Evolutionary conservation across 139 green algal genomes (phyloP).

Genomic region (Picochlorum sp.): DNA sequence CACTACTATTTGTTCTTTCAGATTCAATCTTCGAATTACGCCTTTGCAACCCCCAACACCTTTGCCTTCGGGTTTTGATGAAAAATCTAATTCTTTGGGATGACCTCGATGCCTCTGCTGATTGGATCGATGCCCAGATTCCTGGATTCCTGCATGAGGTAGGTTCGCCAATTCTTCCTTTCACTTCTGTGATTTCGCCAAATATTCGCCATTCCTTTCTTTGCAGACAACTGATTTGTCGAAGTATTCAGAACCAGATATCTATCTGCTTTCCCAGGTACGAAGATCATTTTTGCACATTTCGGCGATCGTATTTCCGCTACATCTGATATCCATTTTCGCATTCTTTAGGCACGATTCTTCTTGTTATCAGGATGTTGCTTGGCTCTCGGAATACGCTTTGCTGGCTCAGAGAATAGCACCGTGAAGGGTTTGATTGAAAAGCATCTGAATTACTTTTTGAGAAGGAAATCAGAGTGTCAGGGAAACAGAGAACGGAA

Average conservation of each 20-base stretch:
- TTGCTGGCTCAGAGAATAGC: constrained; percentile 57
- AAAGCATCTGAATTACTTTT: background rate
- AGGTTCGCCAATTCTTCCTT: too few relatives aligned
- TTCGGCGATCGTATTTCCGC: background rate
- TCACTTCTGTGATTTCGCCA: too few relatives aligned
- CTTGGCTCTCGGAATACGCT: constrained; percentile 78
- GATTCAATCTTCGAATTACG: constrained; percentile 2
- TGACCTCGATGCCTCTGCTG: constrained; percentile 39
- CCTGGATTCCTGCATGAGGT: constrained; percentile 18
- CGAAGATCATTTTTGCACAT: background rate
- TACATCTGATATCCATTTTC: background rate
- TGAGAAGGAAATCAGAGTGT: background rate
- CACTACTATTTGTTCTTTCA: background rate
- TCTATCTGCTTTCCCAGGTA: background rate
- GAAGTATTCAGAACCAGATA: too few relatives aligned
- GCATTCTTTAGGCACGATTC: constrained; percentile 37
- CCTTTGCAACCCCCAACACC: constrained; percentile 51
- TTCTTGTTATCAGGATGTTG: constrained; percentile 63
- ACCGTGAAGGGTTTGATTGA: constrained; percentile 13
- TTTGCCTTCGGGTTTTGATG: constrained; percentile 80
- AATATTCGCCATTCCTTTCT: too few relatives aligned
- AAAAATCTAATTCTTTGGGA: constrained; percentile 82
- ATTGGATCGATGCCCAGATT: constrained; percentile 65
- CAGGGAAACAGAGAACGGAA: constrained; percentile 8
- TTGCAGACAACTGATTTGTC: too few relatives aligned